Percentiles rank a stretch among this genome's conserved stretches.
These are phyloP conservation scores for Inga laurina DNA, from an alignment of 306 rosid species.

Conservation along the genomic window DNA sequence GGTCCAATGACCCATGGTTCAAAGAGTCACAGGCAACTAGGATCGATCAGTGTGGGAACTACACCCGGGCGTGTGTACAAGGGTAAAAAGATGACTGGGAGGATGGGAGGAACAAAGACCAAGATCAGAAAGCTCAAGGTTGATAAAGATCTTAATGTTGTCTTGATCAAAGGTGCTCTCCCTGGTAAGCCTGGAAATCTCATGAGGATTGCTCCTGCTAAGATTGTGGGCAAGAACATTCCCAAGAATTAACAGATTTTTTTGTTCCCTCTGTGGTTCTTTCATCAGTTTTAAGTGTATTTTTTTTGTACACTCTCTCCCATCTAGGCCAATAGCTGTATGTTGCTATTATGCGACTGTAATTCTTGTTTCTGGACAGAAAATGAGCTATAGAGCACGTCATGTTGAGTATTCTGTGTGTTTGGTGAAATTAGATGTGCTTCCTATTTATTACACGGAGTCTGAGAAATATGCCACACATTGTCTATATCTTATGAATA, in stretches of 20 bases:
- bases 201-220: conserved; percentile 86
- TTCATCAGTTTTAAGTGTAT: neutral
- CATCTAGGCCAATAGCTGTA: neutral
- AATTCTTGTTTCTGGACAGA: neutral
- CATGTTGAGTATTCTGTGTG: neutral
- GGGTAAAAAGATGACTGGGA: conserved; percentile 99
- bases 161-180: conserved; percentile 91
- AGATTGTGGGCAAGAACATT: conserved; percentile 93
- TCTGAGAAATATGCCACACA: neutral
- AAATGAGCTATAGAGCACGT: neutral
- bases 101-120: conserved; percentile 94
- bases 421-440: neutral
- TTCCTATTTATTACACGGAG: neutral
- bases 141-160: conserved; percentile 80
- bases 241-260: conserved; percentile 59
- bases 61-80: conserved; percentile 87
- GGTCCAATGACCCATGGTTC: conserved; percentile 96
- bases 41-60: conserved; percentile 96
- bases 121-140: conserved; percentile 93
- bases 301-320: neutral
- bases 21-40: conserved; percentile 89
- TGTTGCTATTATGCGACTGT: neutral
- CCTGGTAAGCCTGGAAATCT: conserved; percentile 99
- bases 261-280: neutral
- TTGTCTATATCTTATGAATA: neutral